Conservation (phyloP, 305 asterid species). For the Fraxinus dipetala region DNA sequence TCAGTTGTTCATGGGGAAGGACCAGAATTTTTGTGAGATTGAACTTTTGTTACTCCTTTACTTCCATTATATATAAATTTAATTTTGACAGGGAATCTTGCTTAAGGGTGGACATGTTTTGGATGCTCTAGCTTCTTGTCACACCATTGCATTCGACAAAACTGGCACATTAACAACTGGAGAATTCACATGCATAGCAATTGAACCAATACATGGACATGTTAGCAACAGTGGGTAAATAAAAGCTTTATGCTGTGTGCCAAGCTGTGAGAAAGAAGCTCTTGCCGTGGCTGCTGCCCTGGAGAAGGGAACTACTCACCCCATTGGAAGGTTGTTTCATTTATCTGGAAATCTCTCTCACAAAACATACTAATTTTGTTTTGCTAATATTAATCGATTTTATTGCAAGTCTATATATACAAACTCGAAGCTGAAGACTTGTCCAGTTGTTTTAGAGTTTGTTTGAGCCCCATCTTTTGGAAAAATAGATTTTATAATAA, state of each 20-base stretch:
- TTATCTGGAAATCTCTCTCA: conserved; percentile 1
- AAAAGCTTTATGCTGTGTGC: conserved; percentile 71
- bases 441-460: conserved; percentile 2
- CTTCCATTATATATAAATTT: conserved; percentile 8
- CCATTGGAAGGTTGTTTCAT: conserved; percentile 82
- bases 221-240: conserved; percentile 31
- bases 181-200: conserved; percentile 94
- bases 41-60: conserved; percentile 10
- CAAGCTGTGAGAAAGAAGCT: conserved; percentile 97
- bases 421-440: neutral
- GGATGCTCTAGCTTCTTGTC: conserved; percentile 95
- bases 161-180: conserved; percentile 99
- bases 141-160: conserved; percentile 93
- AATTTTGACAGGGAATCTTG: conserved; percentile 73
- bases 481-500: too few relatives aligned
- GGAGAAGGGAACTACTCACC: conserved; percentile 99
- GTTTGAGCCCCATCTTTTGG: too few relatives aligned
- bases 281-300: conserved; percentile 98
- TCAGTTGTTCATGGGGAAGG: too few relatives aligned
- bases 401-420: neutral
- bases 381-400: conserved; percentile 2
- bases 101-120: conserved; percentile 92
- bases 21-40: neutral
- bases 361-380: neutral
- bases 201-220: conserved; percentile 98